These are phyloP conservation scores for Dicorynia guianensis DNA, from an alignment of 306 rosid species.

Conservation along the genomic window DNA sequence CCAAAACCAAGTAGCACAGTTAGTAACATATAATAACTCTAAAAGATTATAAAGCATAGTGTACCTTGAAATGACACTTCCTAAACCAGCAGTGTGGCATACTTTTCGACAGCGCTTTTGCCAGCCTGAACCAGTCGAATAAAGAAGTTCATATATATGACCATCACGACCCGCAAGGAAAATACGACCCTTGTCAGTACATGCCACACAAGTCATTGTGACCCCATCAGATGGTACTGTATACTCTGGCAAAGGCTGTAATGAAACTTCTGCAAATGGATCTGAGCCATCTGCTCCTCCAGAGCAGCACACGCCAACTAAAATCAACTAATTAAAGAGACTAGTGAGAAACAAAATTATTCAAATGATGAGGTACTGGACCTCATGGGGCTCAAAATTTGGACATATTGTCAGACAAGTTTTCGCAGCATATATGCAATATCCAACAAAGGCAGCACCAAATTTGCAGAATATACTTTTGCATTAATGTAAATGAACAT, in stretches of 20 bases:
- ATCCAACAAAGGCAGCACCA: constrained; percentile 11
- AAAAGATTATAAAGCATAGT: constrained; percentile 29
- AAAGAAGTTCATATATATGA: constrained; percentile 89
- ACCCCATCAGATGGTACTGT: constrained; percentile 90
- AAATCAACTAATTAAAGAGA: constrained; percentile 68
- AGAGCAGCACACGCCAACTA: constrained; percentile 94
- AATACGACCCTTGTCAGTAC: constrained; percentile 91
- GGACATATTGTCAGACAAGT: background rate
- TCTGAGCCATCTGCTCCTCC: constrained; percentile 85
- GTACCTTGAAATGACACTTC: constrained; percentile 95
- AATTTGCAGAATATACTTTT: too few relatives aligned
- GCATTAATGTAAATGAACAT: constrained; percentile 11
- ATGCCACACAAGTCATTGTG: constrained; percentile 89
- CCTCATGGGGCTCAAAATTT: constrained; percentile 14
- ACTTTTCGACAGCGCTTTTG: constrained; percentile 90
- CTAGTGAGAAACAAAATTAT: constrained; percentile 44
- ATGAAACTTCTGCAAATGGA: constrained; percentile 88
- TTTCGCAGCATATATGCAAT: constrained; percentile 16
- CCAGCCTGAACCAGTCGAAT: constrained; percentile 94
- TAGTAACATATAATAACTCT: constrained; percentile 6
- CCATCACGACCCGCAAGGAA: constrained; percentile 97
- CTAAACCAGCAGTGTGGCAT: constrained; percentile 91
- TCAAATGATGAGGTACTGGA: constrained; percentile 21
- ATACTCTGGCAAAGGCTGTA: constrained; percentile 93
- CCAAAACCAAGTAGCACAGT: constrained; percentile 19